Percentiles rank a stretch among this genome's conserved stretches.
Evolutionary conservation across 345 rosid species (phyloP).

Genomic region (Moricandia moricandioides): DNA sequence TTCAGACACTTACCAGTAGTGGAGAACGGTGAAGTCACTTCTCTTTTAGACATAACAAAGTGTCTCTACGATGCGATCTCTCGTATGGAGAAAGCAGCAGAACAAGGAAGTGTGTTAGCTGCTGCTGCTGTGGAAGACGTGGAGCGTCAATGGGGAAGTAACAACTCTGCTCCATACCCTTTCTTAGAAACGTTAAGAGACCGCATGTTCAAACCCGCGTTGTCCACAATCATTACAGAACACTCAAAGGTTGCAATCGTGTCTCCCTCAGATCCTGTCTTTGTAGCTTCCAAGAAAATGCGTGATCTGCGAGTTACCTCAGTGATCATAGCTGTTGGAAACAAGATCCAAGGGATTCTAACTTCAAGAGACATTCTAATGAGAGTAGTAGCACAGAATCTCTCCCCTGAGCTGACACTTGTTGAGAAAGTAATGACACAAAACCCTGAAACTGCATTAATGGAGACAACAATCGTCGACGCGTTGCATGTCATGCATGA

Average conservation of each 20-base stretch:
- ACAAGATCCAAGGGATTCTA: conserved; percentile 79
- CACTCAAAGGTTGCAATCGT: conserved; percentile 67
- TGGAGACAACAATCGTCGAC: conserved; percentile 88
- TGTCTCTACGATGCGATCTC: conserved; percentile 96
- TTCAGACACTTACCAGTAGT: conserved; percentile 97
- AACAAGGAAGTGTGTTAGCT: conserved; percentile 91
- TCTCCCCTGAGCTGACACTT: conserved; percentile 80
- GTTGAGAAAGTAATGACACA: conserved; percentile 98
- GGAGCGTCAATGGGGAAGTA: conserved; percentile 75
- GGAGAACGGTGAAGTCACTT: conserved; percentile 96
- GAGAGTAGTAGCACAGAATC: conserved; percentile 95
- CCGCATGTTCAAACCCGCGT: conserved; percentile 85
- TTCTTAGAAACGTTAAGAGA: conserved; percentile 90
- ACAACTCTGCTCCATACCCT: conserved; percentile 57
- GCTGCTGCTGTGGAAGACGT: conserved; percentile 89
- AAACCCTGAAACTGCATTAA: conserved; percentile 73
- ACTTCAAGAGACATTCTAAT: conserved; percentile 93
- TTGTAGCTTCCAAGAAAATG: conserved; percentile 83
- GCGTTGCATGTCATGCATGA: conserved; percentile 95
- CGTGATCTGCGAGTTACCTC: conserved; percentile 73
- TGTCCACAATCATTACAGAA: conserved; percentile 78
- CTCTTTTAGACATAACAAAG: conserved; percentile 82
- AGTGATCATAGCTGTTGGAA: conserved; percentile 58
- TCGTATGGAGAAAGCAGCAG: conserved; percentile 91
- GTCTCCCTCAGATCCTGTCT: conserved; percentile 81